A percentile compares a stretch with the other conserved stretches of the same genome.
Evolutionary conservation across 1,284 basidiomycete genomes (phyloP).

Genomic region (Erythrobasidium hasegawianum): DNA sequence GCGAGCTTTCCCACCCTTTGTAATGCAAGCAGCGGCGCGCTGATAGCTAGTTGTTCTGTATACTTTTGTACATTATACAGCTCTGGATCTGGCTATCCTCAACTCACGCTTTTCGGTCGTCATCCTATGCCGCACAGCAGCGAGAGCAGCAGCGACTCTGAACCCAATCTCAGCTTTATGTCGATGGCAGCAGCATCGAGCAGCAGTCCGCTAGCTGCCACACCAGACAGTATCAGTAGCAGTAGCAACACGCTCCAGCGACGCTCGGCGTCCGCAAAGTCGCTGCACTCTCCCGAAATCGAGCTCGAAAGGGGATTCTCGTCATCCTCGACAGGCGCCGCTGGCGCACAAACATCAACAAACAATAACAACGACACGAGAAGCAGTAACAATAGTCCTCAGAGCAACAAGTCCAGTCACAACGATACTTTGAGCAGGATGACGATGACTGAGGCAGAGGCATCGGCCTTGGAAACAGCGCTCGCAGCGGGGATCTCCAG

Average conservation of each 20-base stretch:
- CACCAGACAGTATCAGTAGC: neutral
- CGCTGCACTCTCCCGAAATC: no score
- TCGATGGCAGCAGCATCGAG: constrained; percentile 3
- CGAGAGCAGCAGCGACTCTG: no score
- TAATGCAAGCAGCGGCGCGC: no score
- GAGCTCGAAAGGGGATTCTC: no score
- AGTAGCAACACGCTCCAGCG: neutral
- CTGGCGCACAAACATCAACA: neutral
- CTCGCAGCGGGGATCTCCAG: constrained; percentile 30
- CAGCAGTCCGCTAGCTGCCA: neutral
- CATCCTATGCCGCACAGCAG: no score
- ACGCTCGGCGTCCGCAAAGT: constrained; percentile 5
- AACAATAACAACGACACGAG: neutral
- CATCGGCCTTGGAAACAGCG: constrained; percentile 18
- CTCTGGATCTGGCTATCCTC: no score
- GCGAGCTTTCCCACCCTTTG: no score
- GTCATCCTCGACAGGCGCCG: neutral
- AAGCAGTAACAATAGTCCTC: neutral
- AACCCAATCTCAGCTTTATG: neutral
- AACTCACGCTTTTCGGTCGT: no score
- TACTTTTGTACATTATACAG: no score
- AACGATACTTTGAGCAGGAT: neutral
- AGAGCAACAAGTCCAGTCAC: neutral
- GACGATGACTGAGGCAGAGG: constrained; percentile 17
- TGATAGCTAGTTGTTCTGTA: no score